phyloP scores from a whole-genome alignment of 305 asterid genomes.

The Salvia sclarea region DNA sequence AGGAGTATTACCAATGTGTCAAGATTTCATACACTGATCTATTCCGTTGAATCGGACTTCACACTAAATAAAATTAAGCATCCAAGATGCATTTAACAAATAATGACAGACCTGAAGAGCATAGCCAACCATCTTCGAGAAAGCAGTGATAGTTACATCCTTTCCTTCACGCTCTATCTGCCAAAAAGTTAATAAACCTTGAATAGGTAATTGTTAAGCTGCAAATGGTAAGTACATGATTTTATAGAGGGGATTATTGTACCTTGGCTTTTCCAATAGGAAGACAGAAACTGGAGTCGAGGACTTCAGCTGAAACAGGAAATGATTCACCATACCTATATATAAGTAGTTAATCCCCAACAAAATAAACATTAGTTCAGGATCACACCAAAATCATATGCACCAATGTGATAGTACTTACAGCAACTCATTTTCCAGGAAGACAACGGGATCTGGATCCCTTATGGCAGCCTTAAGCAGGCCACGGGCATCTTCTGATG shows the following conservation, averaged over 20 bases:
- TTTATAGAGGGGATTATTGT: conserved; percentile 12
- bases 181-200: conserved; percentile 12
- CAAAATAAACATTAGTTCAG: neutral
- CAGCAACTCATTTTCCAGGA: conserved; percentile 88
- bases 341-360: conserved; percentile 19
- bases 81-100: conserved; percentile 9
- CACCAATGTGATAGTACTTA: conserved; percentile 34
- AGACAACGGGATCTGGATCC: conserved; percentile 91
- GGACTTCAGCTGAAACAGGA: conserved; percentile 70
- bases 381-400: conserved; percentile 12
- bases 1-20: conserved; percentile 1
- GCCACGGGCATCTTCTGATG: conserved; percentile 87
- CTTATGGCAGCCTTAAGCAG: conserved; percentile 89
- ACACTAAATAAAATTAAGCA: neutral
- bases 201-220: conserved; percentile 17
- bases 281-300: conserved; percentile 78
- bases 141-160: conserved; percentile 75
- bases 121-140: conserved; percentile 86
- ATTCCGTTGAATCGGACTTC: conserved; percentile 1
- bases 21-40: neutral
- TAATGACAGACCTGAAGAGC: conserved; percentile 68
- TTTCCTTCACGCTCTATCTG: conserved; percentile 82
- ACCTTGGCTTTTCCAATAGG: conserved; percentile 92
- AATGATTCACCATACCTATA: conserved; percentile 82
- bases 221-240: conserved; percentile 17